Percentiles rank a stretch among this genome's conserved stretches.
phyloP scores from a whole-genome alignment of 1,139 yeast genomes.

The Yamadazyma diddensiae region DNA sequence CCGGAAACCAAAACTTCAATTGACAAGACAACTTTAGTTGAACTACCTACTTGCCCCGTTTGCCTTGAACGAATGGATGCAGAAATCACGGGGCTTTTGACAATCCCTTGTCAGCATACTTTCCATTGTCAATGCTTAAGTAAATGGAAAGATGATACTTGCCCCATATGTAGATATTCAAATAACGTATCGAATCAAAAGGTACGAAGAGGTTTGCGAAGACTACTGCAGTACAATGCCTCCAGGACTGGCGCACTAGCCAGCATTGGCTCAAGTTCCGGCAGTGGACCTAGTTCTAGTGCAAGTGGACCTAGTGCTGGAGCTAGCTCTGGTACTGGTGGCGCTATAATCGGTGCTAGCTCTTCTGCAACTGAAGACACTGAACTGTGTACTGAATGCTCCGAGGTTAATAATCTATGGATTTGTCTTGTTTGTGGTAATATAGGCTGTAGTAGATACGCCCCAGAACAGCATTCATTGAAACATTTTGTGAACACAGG shows the following conservation, averaged over 20 bases:
- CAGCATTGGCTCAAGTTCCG: no score
- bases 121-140: conserved; percentile 88
- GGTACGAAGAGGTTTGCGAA: conserved; percentile 31
- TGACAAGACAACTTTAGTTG: conserved; percentile 29
- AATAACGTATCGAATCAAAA: conserved; percentile 39
- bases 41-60: conserved; percentile 91
- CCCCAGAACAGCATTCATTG: conserved; percentile 77
- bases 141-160: conserved; percentile 87
- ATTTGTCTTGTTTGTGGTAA: conserved; percentile 48
- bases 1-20: conserved; percentile 5
- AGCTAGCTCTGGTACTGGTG: background rate
- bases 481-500: conserved; percentile 75
- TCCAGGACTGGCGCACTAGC: no score
- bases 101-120: conserved; percentile 91
- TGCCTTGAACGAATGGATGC: conserved; percentile 90
- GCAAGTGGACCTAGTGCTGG: background rate
- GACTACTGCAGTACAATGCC: conserved; percentile 30
- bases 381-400: conserved; percentile 39
- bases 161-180: conserved; percentile 90
- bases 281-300: conserved; percentile 8
- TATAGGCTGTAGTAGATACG: conserved; percentile 60
- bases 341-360: background rate
- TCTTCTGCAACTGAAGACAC: conserved; percentile 12
- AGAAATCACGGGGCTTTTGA: conserved; percentile 72
- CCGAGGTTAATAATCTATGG: conserved; percentile 33